Percentiles rank a stretch among this genome's conserved stretches.
Conservation (phyloP, 441 rosid species). For the Lepidium campestre region DNA sequence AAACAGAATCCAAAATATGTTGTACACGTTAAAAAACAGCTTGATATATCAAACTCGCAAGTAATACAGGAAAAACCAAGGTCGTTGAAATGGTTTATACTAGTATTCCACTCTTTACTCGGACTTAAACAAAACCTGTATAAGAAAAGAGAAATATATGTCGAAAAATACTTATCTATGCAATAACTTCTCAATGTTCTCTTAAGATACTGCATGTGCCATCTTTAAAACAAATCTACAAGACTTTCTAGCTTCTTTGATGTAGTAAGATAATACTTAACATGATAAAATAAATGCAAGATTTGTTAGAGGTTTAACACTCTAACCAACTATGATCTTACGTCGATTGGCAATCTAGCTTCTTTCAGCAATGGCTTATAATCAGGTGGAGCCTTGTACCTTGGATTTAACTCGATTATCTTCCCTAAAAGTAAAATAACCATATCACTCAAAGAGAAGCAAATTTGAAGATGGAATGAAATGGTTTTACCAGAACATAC, state of each 20-base stretch:
- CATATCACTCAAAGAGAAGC: background rate
- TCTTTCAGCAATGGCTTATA: conserved; percentile 81
- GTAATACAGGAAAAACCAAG: background rate
- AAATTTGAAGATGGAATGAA: background rate
- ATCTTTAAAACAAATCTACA: background rate
- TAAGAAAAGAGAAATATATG: background rate
- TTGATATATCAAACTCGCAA: background rate
- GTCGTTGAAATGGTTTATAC: background rate
- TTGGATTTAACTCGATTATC: conserved; percentile 72
- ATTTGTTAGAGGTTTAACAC: background rate
- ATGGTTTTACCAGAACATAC: conserved; percentile 30
- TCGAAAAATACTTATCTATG: background rate
- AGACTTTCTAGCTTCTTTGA: background rate
- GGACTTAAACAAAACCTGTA: background rate
- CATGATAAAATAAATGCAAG: background rate
- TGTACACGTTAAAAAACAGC: background rate
- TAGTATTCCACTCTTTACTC: background rate
- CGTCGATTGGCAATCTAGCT: conserved; percentile 70
- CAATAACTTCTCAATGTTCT: background rate
- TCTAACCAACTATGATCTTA: conserved; percentile 30
- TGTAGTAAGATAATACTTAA: background rate
- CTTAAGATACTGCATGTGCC: background rate
- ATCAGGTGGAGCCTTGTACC: conserved; percentile 75
- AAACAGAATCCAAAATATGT: background rate
- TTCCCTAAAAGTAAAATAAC: conserved; percentile 50